Conservation (phyloP, 306 rosid genomes). For the Cicer arietinum region DNA sequence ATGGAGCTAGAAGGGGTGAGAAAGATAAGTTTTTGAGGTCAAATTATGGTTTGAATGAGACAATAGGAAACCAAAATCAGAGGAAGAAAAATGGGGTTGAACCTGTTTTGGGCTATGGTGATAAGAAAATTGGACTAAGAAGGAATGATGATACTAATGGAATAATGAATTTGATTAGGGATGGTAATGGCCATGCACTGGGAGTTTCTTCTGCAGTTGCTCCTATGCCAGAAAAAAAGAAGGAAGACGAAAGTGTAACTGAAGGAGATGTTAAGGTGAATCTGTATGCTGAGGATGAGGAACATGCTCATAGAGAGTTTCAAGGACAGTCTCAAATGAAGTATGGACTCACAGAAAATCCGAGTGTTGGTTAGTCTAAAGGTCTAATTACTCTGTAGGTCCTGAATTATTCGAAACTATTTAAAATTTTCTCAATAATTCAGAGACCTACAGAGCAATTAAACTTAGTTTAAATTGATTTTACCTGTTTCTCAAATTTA, state of each 20-base stretch:
- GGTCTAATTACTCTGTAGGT: no score
- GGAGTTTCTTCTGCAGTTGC: slow-evolving; percentile 49
- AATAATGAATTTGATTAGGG: slow-evolving; percentile 37
- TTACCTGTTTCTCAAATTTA: background rate
- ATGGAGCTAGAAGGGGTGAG: slow-evolving; percentile 53
- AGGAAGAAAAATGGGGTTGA: slow-evolving; percentile 54
- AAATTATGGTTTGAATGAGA: slow-evolving; percentile 53
- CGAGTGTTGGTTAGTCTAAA: slow-evolving; percentile 68
- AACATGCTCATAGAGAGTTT: slow-evolving; percentile 56
- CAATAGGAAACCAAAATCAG: slow-evolving; percentile 42
- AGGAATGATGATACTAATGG: slow-evolving; percentile 52
- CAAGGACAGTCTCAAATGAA: slow-evolving; percentile 57
- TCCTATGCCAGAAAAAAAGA: slow-evolving; percentile 53
- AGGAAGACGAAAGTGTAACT: slow-evolving; percentile 45
- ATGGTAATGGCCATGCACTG: slow-evolving; percentile 47
- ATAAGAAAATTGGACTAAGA: slow-evolving; percentile 48
- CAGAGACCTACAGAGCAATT: no score
- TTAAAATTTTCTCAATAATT: no score
- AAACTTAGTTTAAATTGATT: slow-evolving; percentile 34
- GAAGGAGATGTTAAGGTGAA: slow-evolving; percentile 58
- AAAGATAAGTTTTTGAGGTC: slow-evolving; percentile 47
- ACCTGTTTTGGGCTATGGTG: slow-evolving; percentile 48
- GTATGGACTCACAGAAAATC: slow-evolving; percentile 73
- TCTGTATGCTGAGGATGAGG: slow-evolving; percentile 52
- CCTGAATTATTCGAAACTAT: no score